phyloP scores from a whole-genome alignment of 495 filamentous ascomycete genomes.

The Penicillium cinerascens region DNA sequence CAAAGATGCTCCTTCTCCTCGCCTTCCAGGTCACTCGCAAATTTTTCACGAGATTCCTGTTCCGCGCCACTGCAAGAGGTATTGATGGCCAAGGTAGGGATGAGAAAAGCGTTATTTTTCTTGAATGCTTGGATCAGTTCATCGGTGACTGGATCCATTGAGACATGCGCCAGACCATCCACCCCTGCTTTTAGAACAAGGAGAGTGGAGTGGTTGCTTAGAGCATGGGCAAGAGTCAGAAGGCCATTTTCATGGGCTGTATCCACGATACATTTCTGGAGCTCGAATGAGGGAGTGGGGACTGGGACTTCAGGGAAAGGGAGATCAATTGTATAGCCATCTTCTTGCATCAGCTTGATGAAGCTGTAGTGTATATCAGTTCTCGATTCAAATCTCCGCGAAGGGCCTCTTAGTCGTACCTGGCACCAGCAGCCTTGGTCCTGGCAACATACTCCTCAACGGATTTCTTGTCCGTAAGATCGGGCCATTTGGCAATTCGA shows the following conservation, averaged over 20 bases:
- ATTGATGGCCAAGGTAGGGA: conserved; percentile 3
- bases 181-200: conserved; percentile 9
- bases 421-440: conserved; percentile 8
- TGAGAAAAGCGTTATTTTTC: conserved; percentile 12
- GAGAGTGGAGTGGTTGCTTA: conserved; percentile 11
- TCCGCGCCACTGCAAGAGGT: conserved; percentile 7
- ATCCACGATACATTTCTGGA: conserved; percentile 9
- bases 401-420: background rate
- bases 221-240: conserved; percentile 6
- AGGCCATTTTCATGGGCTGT: conserved; percentile 5
- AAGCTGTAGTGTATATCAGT: background rate
- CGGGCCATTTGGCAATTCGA: conserved; percentile 12
- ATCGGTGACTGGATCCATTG: conserved; percentile 9
- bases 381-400: background rate
- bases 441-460: conserved; percentile 6
- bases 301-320: conserved; percentile 8
- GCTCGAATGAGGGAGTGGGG: conserved; percentile 8
- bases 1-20: conserved; percentile 5
- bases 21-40: background rate
- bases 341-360: conserved; percentile 14
- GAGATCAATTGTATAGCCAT: conserved; percentile 8
- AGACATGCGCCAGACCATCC: conserved; percentile 2
- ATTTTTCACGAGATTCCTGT: conserved; percentile 7
- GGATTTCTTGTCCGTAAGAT: conserved; percentile 2
- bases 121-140: conserved; percentile 8